Conservation (phyloP, 2,329 filamentous ascomycete genomes). For the Chaetomiaceae sp. region DNA sequence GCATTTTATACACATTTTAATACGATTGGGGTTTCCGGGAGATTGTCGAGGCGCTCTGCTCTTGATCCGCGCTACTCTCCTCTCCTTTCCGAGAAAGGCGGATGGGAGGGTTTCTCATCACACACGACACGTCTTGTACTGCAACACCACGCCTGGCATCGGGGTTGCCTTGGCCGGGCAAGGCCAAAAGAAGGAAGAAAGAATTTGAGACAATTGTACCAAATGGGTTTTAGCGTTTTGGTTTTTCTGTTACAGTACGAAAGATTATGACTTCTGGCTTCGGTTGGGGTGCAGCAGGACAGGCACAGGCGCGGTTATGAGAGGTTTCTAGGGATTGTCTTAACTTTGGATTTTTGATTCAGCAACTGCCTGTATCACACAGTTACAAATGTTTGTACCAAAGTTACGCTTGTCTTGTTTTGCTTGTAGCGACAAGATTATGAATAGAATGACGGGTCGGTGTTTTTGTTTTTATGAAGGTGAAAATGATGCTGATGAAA, state of each 20-base stretch:
- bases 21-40: background rate
- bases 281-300: background rate
- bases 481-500: no score
- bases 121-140: constrained; percentile 1
- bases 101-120: background rate
- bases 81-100: background rate
- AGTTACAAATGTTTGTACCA: constrained; percentile 5
- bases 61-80: background rate
- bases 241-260: background rate
- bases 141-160: background rate
- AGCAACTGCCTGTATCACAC: background rate
- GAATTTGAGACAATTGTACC: constrained; percentile 3
- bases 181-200: background rate
- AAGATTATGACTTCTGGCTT: constrained; percentile 1
- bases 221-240: background rate
- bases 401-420: background rate
- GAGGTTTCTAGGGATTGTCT: background rate
- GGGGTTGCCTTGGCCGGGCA: background rate
- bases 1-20: constrained; percentile 11
- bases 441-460: constrained; percentile 6
- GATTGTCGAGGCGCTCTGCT: background rate
- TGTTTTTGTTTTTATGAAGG: constrained; percentile 5
- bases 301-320: background rate
- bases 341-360: background rate
- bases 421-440: constrained; percentile 2